Conservation (phyloP, 2,329 filamentous ascomycete genomes). For the Aaosphaeria arxii region DNA sequence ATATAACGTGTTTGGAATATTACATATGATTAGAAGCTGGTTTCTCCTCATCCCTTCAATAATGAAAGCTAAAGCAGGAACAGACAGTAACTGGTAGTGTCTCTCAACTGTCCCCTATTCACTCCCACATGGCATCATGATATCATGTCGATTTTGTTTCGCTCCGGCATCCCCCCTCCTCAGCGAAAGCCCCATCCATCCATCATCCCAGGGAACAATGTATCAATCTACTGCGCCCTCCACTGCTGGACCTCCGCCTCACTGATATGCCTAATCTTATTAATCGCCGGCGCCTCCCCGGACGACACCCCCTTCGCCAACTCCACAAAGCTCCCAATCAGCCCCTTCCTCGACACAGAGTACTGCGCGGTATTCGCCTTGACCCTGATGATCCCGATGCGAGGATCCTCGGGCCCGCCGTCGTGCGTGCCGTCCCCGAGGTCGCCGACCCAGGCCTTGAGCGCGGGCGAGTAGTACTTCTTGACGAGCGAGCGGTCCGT, state of each 20-base stretch:
- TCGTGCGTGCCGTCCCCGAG: conserved; percentile 76
- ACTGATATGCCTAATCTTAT: conserved; percentile 72
- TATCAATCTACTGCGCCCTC: conserved; percentile 12
- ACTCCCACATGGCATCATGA: no score
- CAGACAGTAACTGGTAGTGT: no score
- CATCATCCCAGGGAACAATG: no score
- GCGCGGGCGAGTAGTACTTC: conserved; percentile 65
- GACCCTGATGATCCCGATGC: conserved; percentile 78
- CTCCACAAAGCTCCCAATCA: conserved; percentile 64
- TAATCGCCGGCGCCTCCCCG: conserved; percentile 68
- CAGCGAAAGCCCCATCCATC: no score
- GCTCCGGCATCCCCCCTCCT: no score
- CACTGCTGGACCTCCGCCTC: conserved; percentile 44
- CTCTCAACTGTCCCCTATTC: no score
- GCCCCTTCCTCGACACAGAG: conserved; percentile 59
- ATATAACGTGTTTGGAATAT: no score
- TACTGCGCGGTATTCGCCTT: conserved; percentile 72
- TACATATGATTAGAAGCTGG: no score
- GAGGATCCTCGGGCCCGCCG: conserved; percentile 75
- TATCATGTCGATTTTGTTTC: no score
- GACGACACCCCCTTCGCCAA: conserved; percentile 73
- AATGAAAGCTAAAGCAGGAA: no score
- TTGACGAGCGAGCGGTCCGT: conserved; percentile 66
- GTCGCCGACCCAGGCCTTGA: conserved; percentile 87
- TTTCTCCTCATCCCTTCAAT: no score